phyloP scores from a whole-genome alignment of 2,329 filamentous ascomycete species.

The Epichloe baconii region DNA sequence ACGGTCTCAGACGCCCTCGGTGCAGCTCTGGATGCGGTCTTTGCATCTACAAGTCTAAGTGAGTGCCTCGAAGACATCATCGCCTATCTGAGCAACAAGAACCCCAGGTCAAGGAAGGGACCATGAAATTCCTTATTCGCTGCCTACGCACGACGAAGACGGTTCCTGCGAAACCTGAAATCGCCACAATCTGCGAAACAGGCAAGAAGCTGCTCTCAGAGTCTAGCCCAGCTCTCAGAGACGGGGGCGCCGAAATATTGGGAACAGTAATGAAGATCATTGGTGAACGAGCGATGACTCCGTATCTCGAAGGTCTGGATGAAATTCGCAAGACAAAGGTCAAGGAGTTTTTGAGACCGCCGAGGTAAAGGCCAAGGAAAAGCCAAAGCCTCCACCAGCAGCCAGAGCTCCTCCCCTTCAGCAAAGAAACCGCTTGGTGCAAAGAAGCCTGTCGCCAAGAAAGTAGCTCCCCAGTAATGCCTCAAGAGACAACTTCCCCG shows the following conservation, averaged over 20 bases:
- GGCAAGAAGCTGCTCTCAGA: conserved; percentile 85
- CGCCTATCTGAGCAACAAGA: conserved; percentile 81
- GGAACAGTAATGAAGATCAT: conserved; percentile 98
- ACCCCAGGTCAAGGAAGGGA: conserved; percentile 93
- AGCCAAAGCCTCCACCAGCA: conserved; percentile 68
- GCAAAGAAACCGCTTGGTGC: conserved; percentile 35
- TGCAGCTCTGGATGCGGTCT: conserved; percentile 63
- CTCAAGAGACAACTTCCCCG: conserved; percentile 37
- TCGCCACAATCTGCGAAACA: conserved; percentile 72
- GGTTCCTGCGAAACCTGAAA: conserved; percentile 73
- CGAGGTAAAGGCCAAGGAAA: conserved; percentile 39
- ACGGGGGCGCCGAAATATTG: conserved; percentile 81
- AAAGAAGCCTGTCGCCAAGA: conserved; percentile 31
- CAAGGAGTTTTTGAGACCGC: conserved; percentile 73
- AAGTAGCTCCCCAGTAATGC: conserved; percentile 28
- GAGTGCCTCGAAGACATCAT: conserved; percentile 89
- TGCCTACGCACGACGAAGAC: conserved; percentile 72
- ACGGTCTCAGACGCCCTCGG: conserved; percentile 78
- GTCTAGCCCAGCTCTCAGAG: conserved; percentile 71
- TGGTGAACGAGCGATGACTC: conserved; percentile 89
- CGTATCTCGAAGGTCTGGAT: conserved; percentile 81
- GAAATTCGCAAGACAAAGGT: conserved; percentile 93
- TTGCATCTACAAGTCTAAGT: conserved; percentile 52
- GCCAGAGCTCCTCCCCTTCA: conserved; percentile 34
- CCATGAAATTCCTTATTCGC: conserved; percentile 83